phyloP scores from a whole-genome alignment of 2,329 filamentous ascomycete genomes.

The Clonostachys rhizophaga region DNA sequence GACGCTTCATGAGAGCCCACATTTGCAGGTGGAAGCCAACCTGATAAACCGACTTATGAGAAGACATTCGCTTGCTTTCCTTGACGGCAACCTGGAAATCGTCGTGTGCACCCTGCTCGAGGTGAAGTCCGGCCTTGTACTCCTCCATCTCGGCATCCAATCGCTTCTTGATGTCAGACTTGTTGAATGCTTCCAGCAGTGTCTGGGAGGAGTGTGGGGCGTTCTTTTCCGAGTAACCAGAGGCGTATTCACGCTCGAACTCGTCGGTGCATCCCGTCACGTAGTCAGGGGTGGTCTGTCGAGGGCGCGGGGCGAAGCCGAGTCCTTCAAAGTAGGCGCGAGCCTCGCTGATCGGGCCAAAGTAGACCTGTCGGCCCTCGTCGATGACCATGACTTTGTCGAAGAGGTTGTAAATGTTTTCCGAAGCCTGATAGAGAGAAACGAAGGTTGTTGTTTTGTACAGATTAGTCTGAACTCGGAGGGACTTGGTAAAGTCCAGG shows the following conservation, averaged over 20 bases:
- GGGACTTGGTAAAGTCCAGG: conserved; percentile 61
- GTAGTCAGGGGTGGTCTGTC: conserved; percentile 79
- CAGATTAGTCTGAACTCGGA: conserved; percentile 77
- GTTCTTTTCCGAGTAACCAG: conserved; percentile 60
- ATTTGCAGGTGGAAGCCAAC: conserved; percentile 81
- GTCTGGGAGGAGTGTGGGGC: conserved; percentile 65
- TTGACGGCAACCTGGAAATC: conserved; percentile 73
- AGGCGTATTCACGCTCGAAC: conserved; percentile 74
- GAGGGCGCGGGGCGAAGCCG: conserved; percentile 68
- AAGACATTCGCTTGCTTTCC: conserved; percentile 74
- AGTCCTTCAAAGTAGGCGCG: conserved; percentile 71
- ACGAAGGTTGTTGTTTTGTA: conserved; percentile 83
- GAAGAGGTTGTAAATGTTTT: conserved; percentile 74
- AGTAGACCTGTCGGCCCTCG: conserved; percentile 70
- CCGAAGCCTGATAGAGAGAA: conserved; percentile 79
- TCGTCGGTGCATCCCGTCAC: conserved; percentile 78
- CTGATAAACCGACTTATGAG: conserved; percentile 74
- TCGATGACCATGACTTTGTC: conserved; percentile 85
- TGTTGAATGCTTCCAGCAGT: conserved; percentile 65
- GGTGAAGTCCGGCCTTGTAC: conserved; percentile 61
- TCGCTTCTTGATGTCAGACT: conserved; percentile 52
- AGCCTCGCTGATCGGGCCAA: conserved; percentile 64
- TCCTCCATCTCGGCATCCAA: conserved; percentile 62
- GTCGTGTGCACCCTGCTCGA: conserved; percentile 64
- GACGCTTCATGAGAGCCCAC: conserved; percentile 77